phyloP scores from a whole-genome alignment of 495 filamentous ascomycete species.

The Podospora tetraspora region DNA sequence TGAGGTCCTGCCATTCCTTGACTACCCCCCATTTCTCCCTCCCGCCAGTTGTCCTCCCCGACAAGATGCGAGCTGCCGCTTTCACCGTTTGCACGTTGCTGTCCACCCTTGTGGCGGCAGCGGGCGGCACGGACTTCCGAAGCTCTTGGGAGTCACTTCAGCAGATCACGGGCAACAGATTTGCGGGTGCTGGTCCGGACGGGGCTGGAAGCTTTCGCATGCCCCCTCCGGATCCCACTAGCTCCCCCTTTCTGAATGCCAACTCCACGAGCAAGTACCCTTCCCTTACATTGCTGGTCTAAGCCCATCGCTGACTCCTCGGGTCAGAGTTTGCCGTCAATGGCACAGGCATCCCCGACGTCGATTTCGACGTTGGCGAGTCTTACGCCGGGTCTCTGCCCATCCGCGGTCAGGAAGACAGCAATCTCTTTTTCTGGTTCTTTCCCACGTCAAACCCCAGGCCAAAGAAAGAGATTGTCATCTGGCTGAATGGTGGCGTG shows the following conservation, averaged over 20 bases:
- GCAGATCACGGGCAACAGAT: not conserved
- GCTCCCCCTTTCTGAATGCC: conserved; percentile 30
- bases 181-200: not conserved
- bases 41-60: not conserved
- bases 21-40: not conserved
- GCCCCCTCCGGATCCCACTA: not conserved
- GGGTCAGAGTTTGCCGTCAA: conserved; percentile 57
- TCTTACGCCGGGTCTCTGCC: conserved; percentile 67
- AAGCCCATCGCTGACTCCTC: not conserved
- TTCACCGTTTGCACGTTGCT: not conserved
- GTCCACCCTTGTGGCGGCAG: not conserved
- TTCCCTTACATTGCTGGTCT: not conserved
- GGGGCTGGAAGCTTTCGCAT: not conserved
- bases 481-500: conserved; percentile 67
- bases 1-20: not conserved
- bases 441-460: conserved; percentile 56
- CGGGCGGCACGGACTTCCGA: not conserved
- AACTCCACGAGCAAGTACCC: conserved; percentile 32
- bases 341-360: conserved; percentile 62
- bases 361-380: conserved; percentile 71
- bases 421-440: conserved; percentile 72
- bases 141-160: not conserved
- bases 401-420: conserved; percentile 51
- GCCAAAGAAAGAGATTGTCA: conserved; percentile 61
- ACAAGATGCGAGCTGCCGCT: not conserved